Evolutionary conservation across 148 eudicot genomes (phyloP), one percentile per base, ranked within the genome.

Genomic region (Persicaria tinctoria): DNA sequence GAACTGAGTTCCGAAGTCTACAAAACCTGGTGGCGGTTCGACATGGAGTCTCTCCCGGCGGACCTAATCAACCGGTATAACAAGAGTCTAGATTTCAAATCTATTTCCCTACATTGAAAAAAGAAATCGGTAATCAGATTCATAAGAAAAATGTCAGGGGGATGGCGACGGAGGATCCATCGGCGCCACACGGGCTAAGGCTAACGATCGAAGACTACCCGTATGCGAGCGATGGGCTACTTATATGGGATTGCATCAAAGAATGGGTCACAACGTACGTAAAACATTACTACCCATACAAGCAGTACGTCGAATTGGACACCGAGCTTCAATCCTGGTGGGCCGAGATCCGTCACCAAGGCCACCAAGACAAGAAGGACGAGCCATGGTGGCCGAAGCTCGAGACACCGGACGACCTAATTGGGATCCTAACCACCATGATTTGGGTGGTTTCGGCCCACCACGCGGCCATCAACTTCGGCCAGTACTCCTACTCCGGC

Each of bases 1-100:
- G 91, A 89, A 77, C 63, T 93, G 45, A 85, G 98, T 70, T 87
- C 98, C 8, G 82, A 8, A 75, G 87, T 90, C 32, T 91, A 91
- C 51, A 95, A 81, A 49, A 73, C 76, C 62, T 84, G 75, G 3
- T 32, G 41, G 41, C 41, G 41, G 41, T 32, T 32, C 41, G 41
- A 32, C 41, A 32, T 32, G 41, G 41, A 32, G 41, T 32, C 41
- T 32, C 41, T 32, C 41, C 41, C 41, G 41, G 41, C 41, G 41
- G 41, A 32, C 41, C 41, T 32, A 32, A 32, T 32, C 41, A 32
- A 32, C 41, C 41, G 41, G 41, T 32, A 32, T 32, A 32, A 32
- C 1, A 32, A 32, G 41, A 32, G 2, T 32, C 41, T 2, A 0
- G 41, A 32, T 32, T 32, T 32, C 41, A 1, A 32, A 32, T 0